Conservation (phyloP, 2,329 filamentous ascomycete genomes). For the Blastomyces parvus region DNA sequence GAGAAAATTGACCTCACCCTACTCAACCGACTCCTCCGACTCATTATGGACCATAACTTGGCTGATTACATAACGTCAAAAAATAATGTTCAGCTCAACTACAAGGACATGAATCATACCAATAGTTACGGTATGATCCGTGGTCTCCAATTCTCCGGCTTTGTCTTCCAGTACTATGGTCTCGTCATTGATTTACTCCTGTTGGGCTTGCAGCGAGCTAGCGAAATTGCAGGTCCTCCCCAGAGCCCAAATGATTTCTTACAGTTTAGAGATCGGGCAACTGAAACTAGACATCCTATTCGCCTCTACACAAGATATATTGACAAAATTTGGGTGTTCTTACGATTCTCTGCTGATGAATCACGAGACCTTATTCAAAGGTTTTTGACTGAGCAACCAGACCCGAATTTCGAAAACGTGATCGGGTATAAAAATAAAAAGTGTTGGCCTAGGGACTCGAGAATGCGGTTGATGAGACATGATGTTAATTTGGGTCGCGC, state of each 20-base stretch:
- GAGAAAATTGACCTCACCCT: constrained; percentile 98
- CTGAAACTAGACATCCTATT: constrained; percentile 88
- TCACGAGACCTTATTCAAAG: constrained; percentile 93
- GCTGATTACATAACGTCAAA: constrained; percentile 98
- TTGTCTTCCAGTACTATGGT: constrained; percentile 98
- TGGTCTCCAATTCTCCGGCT: constrained; percentile 93
- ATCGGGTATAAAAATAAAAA: constrained; percentile 99
- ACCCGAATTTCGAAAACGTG: constrained; percentile 98
- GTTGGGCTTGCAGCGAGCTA: constrained; percentile 88
- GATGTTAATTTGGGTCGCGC: constrained; percentile 96
- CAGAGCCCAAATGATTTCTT: constrained; percentile 94
- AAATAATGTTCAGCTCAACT: constrained; percentile 98
- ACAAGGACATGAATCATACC: constrained; percentile 99
- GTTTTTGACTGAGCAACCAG: constrained; percentile 94
- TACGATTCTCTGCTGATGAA: constrained; percentile 87
- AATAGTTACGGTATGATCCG: constrained; percentile 99
- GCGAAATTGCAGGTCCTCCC: constrained; percentile 90
- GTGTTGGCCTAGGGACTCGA: constrained; percentile 94
- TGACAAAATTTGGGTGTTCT: constrained; percentile 97
- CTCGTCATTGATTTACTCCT: constrained; percentile 87
- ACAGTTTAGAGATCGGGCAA: constrained; percentile 88
- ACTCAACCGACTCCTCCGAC: constrained; percentile 78
- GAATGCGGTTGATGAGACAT: constrained; percentile 97
- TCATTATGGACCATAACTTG: constrained; percentile 99
- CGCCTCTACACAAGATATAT: constrained; percentile 97